Evolutionary conservation across 1,139 yeast species (phyloP), one percentile per base, ranked within the genome.

Genomic region (Taphrina populina): DNA sequence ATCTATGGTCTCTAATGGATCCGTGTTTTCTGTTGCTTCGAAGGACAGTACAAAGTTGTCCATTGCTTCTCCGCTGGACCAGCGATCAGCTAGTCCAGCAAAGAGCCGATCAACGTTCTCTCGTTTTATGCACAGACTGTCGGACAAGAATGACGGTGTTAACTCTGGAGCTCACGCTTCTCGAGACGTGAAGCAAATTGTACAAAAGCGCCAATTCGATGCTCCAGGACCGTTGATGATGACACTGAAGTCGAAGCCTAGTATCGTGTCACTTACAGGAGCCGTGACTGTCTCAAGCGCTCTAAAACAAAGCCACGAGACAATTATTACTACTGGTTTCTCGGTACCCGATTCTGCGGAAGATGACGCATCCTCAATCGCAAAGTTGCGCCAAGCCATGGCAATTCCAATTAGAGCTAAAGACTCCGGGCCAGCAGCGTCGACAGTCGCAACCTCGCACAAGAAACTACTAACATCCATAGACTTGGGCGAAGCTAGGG

Each of bases 231-330:
- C 43, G 19, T 10, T 37, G 5, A 20, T 49, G 40, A 30, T 49
- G 33, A 8, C 45, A 10, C 27, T 49, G 32, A 49, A 49, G 19
- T 20, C 54, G 21, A 40, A 39, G 39, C 54, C 54, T 13, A 49
- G 54, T 17, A 49, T 49, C 11, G 30, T 33, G 8, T 37, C 54
- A 8, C 17, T 49, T 23, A 17, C 37, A 3, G 44, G 33, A 8
- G 45, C 21, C 7, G 35, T 49, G n/a, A 33, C 44, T 5, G 26
- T 33, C 11, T 32, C 47, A 11, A 43, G 47, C 47, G 30, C 47
- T 30, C 15, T 43, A 5, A 20, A 23, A 10, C 47, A 43, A 21
- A 33, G 15, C 15, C 36, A 33, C 17, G 6, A 8, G 36, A 33
- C 36, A 7, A n/a, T 33, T 8, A n/a, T 33, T 6, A 33, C 36